These are phyloP conservation scores for Solanum habrochaites DNA, from an alignment of 257 asterid species.

Conservation along the genomic window DNA sequence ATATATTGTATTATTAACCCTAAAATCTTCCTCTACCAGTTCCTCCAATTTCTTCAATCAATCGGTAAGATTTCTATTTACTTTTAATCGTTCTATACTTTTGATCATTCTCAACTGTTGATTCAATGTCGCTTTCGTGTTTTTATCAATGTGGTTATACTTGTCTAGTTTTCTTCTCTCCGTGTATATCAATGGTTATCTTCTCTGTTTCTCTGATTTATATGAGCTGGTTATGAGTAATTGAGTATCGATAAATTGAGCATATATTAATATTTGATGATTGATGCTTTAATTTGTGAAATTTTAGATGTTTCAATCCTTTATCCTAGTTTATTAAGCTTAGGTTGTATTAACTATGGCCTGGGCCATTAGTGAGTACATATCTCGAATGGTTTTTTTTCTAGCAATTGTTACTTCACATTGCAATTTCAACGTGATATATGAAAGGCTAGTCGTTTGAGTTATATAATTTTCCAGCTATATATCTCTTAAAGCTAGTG, in stretches of 20 bases:
- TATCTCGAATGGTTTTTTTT: neutral
- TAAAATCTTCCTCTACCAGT: neutral
- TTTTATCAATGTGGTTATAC: neutral
- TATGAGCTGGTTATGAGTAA: neutral
- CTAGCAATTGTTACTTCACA: neutral
- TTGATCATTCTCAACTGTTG: neutral
- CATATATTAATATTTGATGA: neutral
- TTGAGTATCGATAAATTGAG: neutral
- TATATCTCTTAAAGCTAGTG: neutral
- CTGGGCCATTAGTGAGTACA: neutral
- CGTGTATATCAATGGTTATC: neutral
- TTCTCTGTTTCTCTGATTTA: neutral
- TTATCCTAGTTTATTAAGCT: neutral
- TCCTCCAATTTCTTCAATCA: neutral
- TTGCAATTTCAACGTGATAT: neutral
- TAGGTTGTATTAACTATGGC: neutral
- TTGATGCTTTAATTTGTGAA: neutral
- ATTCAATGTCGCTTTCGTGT: neutral
- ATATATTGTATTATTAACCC: neutral
- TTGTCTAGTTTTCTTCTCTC: neutral
- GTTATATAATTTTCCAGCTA: neutral
- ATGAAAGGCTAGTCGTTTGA: neutral
- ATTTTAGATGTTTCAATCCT: neutral
- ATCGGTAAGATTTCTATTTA: neutral
- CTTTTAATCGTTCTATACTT: neutral